Base-by-base conservation (phyloP, 495 filamentous ascomycete species). In the Penicillium canariense region DNA sequence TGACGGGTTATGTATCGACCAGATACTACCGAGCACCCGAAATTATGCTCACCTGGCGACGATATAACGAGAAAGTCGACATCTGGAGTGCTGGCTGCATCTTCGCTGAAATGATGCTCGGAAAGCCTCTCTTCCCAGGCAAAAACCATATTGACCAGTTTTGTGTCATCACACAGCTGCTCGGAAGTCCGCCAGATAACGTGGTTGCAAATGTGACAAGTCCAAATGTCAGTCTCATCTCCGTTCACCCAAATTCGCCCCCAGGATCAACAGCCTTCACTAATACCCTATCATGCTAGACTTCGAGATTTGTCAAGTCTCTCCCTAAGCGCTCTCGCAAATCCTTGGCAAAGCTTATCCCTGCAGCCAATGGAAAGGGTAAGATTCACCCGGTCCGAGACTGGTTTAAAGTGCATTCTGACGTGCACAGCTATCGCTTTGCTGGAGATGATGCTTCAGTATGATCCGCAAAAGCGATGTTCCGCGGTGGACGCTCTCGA, bases 21-120 rank as follows among this genome's bases (percentile, higher is more conserved):
- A 81, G 94, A 76, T 98, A 97, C 79, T 98, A 98, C 77, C 86
- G 94, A 44, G 94, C 94, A 1, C 94, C 94, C 2, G 94, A 98
- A 72, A 97, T 98, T 66, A 98, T 98, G 94, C 90, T 98, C 65
- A 98, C 94, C 34, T 98, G 94, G 94, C 93, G 96, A 70, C 96
- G 97, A 72, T 98, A 98, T 71, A 93, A 96, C 63, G 90, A 97
- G 39, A 94, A 97, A 76, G 94, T 97, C 43, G 94, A 98, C 72
- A 96, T 98, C 61, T 98, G 94, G 94, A 97, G 93, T 66, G 92
- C 91, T 2, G 94, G 91, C 38, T 98, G 94, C 72, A 98, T 98
- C 62, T 96, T 98, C 63, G 94, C 94, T 28, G 94, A 98, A 73
- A 97, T 98, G 91, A 77, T 98, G 46, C 89, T 96, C 71, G 94